Evolutionary conservation across 345 rosid genomes (phyloP).

Genomic region (Ceriops zippeliana): DNA sequence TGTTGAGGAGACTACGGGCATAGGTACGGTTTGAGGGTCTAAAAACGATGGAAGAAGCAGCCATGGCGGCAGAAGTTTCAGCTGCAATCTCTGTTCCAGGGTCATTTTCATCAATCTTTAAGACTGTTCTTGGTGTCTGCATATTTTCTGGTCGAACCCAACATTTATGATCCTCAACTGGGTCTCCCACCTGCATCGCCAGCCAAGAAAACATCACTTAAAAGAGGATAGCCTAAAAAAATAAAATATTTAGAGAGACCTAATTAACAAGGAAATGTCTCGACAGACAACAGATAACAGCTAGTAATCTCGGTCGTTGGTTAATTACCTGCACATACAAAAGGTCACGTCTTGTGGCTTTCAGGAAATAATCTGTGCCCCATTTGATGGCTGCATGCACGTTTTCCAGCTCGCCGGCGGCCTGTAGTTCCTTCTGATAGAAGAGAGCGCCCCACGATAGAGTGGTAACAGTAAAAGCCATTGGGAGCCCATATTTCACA

Average conservation of each 20-base stretch:
- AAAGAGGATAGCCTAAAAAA: background rate
- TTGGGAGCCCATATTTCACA: slow-evolving; percentile 78
- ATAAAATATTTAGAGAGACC: background rate
- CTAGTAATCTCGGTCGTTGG: background rate
- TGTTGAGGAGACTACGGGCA: slow-evolving; percentile 71
- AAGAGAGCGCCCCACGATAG: slow-evolving; percentile 64
- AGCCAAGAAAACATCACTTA: background rate
- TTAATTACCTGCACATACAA: slow-evolving; percentile 66
- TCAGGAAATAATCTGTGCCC: slow-evolving; percentile 94
- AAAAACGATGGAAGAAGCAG: slow-evolving; percentile 73
- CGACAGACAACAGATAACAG: background rate
- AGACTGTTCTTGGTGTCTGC: slow-evolving; percentile 69
- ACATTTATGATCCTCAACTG: slow-evolving; percentile 65
- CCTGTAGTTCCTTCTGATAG: slow-evolving; percentile 45
- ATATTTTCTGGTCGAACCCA: slow-evolving; percentile 83
- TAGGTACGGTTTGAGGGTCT: slow-evolving; percentile 44
- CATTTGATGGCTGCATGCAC: slow-evolving; percentile 59
- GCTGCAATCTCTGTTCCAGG: slow-evolving; percentile 90
- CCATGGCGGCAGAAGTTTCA: slow-evolving; percentile 77
- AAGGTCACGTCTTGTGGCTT: slow-evolving; percentile 40
- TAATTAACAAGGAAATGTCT: background rate
- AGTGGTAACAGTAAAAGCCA: slow-evolving; percentile 89
- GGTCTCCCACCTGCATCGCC: slow-evolving; percentile 64
- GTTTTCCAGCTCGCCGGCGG: slow-evolving; percentile 48
- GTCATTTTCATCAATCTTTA: slow-evolving; percentile 38